Evolutionary conservation across 768 basidiomycete genomes (phyloP), one percentile per base, ranked within the genome.

Genomic region (Pleurotus citrinopileatus): DNA sequence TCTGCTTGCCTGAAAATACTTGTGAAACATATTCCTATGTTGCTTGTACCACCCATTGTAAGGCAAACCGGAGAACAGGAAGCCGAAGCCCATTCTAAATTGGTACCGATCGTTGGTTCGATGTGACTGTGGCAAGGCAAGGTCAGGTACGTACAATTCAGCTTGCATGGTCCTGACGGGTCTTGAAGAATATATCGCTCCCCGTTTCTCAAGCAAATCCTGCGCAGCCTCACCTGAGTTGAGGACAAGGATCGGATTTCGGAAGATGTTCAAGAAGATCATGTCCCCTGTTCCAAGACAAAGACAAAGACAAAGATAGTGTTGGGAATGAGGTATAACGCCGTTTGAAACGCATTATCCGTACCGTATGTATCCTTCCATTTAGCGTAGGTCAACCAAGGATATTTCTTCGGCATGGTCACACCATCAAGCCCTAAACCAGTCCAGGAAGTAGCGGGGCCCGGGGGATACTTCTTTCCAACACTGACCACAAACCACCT

Each of bases 141-240:
- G 46, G 3, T 13, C n/a, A 10, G 23, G 17, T 8, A 17, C 60
- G 0, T 42, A 59, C 60, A 61, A 44, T 8, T 61, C 60, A 15
- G 40, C 56, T 38, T 55, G 56, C 60, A 61, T 61, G 7, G 55
- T 46, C 12, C 54, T 45, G 20, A 68, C 52, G 1, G 79, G 79
- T 27, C 80, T 66, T 56, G 79, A 79, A 3, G 80, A 80, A 57
- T 82, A 81, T 42, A 78, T 73, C 10, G 61, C 62, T 7, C 78
- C 75, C 9, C 78, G 73, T 27, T 66, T 63, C 43, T 80, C 79
- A 29, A 84, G 68, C 10, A 84, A 67, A 42, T 80, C 78, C 25
- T 67, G 60, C 2, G 71, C 76, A 8, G 71, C 67, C 50, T 68
- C 68, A 32, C 67, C 67, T 15, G 72, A 72, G 64, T 78, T 82